Evolutionary conservation across 768 basidiomycete species (phyloP).

Genomic region (Calvatia gigantea): DNA sequence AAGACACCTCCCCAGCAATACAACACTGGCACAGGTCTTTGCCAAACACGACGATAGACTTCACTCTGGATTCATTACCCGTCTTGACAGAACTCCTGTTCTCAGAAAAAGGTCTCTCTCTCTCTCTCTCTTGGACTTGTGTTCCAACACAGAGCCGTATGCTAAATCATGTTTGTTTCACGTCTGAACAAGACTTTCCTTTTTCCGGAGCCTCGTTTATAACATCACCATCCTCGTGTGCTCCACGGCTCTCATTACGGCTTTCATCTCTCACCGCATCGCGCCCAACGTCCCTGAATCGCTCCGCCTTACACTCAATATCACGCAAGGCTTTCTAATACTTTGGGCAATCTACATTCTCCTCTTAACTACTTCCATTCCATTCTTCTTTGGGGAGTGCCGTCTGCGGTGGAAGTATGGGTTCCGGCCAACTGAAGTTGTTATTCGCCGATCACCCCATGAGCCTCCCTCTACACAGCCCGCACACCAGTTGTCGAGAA

Average conservation of each 20-base stretch:
- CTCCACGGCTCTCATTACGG: conserved; percentile 16
- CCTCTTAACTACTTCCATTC: conserved; percentile 25
- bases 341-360: conserved; percentile 23
- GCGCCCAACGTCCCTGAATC: conserved; percentile 15
- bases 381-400: conserved; percentile 32
- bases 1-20: conserved; percentile 1
- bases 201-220: conserved; percentile 22
- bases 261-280: conserved; percentile 18
- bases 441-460: conserved; percentile 25
- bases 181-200: conserved; percentile 19
- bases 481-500: conserved; percentile 19
- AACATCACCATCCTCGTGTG: conserved; percentile 22
- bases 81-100: conserved; percentile 12
- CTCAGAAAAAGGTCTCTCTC: conserved; percentile 7
- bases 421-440: conserved; percentile 26
- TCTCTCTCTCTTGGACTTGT: too few relatives aligned
- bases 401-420: conserved; percentile 26
- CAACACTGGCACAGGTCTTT: conserved; percentile 9
- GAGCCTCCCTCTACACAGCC: not conserved
- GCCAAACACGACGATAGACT: conserved; percentile 7
- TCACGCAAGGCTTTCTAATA: conserved; percentile 27
- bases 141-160: not conserved
- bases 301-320: conserved; percentile 18
- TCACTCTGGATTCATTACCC: conserved; percentile 14
- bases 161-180: not conserved